Conservation (phyloP, 2,329 filamentous ascomycete species). For the Ophiocordyceps camponoti-saundersi region DNA sequence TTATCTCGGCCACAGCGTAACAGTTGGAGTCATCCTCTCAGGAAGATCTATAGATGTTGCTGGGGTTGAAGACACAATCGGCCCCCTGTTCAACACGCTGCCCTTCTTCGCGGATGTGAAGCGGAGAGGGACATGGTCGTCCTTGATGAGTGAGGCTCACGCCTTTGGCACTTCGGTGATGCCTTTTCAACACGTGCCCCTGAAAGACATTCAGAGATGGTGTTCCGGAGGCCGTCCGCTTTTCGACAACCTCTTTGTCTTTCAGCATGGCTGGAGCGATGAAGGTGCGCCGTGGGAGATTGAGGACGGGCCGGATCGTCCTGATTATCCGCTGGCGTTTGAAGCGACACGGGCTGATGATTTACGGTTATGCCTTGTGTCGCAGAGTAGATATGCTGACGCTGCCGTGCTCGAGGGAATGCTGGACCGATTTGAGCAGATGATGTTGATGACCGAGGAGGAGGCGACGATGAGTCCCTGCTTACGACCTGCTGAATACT, state of each 20-base stretch:
- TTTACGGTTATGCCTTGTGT: slow-evolving; percentile 42
- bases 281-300: slow-evolving; percentile 34
- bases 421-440: slow-evolving; percentile 21
- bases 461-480: slow-evolving; percentile 1
- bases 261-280: slow-evolving; percentile 32
- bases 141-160: slow-evolving; percentile 48
- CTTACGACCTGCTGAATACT: neutral
- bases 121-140: slow-evolving; percentile 34
- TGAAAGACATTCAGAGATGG: slow-evolving; percentile 72
- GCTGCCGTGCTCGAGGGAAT: slow-evolving; percentile 13
- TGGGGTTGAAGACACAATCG: slow-evolving; percentile 49
- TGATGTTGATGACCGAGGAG: slow-evolving; percentile 3
- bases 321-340: slow-evolving; percentile 63
- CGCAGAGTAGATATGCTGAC: slow-evolving; percentile 26
- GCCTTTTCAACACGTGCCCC: slow-evolving; percentile 53
- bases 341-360: slow-evolving; percentile 44
- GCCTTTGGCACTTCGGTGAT: slow-evolving; percentile 50
- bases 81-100: slow-evolving; percentile 81
- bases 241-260: slow-evolving; percentile 74
- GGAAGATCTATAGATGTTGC: slow-evolving; percentile 57
- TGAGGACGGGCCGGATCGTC: slow-evolving; percentile 25
- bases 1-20: slow-evolving; percentile 26
- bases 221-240: slow-evolving; percentile 40
- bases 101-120: slow-evolving; percentile 43
- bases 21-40: slow-evolving; percentile 61